These are phyloP conservation scores for Rhododendron ovatum DNA, from an alignment of 148 eudicot species.

Conservation along the genomic window DNA sequence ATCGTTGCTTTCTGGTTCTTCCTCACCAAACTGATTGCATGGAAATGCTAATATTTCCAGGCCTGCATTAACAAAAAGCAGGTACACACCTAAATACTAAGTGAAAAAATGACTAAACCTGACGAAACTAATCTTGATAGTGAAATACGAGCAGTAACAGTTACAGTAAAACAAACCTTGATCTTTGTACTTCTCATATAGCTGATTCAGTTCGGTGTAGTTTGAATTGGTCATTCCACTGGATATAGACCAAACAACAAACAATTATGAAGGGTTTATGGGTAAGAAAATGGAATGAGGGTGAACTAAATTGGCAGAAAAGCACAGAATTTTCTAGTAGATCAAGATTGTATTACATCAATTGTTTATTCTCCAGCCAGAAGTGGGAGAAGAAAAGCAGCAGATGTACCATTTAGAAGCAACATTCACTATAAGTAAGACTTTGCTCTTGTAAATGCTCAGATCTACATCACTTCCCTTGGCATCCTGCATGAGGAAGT, in stretches of 20 bases:
- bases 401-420: constrained; percentile 66
- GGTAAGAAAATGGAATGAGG: not conserved
- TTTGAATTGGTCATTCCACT: constrained; percentile 79
- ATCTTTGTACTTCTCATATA: constrained; percentile 59
- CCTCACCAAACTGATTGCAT: constrained; percentile 71
- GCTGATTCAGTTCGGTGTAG: constrained; percentile 53
- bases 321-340: not conserved
- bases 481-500: constrained; percentile 43
- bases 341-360: not conserved
- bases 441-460: constrained; percentile 64
- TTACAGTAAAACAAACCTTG: constrained; percentile 42
- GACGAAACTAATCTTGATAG: not conserved
- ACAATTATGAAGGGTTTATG: not conserved
- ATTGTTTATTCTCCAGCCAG: not conserved
- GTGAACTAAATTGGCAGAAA: not conserved
- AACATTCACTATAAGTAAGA: constrained; percentile 68
- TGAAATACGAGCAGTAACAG: not conserved
- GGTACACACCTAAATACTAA: no score
- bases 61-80: constrained; percentile 25
- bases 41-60: constrained; percentile 74
- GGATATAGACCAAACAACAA: constrained; percentile 13
- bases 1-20: constrained; percentile 64
- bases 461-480: constrained; percentile 61
- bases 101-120: not conserved
- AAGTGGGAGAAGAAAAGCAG: not conserved